Base-by-base conservation (phyloP, 1,284 basidiomycete species). In the Apiotrichum gamsii region DNA sequence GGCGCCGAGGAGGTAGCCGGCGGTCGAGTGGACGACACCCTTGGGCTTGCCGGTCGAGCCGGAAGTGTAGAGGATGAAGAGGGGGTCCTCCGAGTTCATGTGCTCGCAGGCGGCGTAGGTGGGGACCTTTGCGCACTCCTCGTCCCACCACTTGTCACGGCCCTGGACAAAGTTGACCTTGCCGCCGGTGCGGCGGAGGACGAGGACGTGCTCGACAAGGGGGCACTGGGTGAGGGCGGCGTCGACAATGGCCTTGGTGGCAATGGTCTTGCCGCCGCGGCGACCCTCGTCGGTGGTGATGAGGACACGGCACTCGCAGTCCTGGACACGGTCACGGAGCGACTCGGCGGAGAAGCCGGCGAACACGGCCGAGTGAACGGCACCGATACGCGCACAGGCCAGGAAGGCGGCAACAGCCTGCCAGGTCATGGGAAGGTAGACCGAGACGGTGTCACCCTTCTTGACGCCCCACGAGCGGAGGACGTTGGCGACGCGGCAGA, bases 261-360 rank as follows among this genome's bases (percentile, higher is more conserved):
- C 91, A 59, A 98, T 95, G 13, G 83, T 76, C 79, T 95, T 91
- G 30, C 94, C 94, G 51, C 94, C 95, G 52, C 95, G 83, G 54
- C 81, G 80, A 43, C 94, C 94, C 74, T 98, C 95, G 70, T 98
- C 95, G 34, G 87, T 85, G 13, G 95, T 98, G 69, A 98, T 90
- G 55, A 98, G 78, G 10, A 98, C 89, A 46, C 83, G 82, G 30
- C 84, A 89, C 61, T 81, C 80, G 76, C 93, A 95, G 74, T 98
- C 95, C 49, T 83, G 80, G 33, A 93, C 82, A 52, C 95, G 85
- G 74, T 97, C 95, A 43, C 94, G 82, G 47, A 98, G 83, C 10
- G 88, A 88, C 74, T 97, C 95, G n/a, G 93, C 84, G 9, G 86
- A 90, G 78, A 98, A 98, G 14, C 95, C 94, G 41, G 94, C 94